Evolutionary conservation across 495 filamentous ascomycete genomes (phyloP), one percentile per base, ranked within the genome.

Genomic region (Penicillium canescens): DNA sequence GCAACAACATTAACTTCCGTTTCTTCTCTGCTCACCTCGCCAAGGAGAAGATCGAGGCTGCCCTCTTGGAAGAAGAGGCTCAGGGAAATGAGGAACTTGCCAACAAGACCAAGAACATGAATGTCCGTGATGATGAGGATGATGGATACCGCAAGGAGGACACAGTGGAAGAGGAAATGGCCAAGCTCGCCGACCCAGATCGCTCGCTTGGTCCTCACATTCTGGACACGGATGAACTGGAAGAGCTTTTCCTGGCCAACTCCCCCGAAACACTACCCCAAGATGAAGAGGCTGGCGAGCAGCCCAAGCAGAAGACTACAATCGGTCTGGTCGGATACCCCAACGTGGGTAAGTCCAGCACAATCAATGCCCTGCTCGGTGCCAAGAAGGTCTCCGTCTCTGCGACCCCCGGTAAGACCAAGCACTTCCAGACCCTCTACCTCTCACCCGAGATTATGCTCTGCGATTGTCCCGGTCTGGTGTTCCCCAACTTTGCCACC

Each of bases 381-480:
- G 88, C 95, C 49, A 98, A 96, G 80, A 98, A 98, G 74, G 95
- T 99, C 4, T 97, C 93, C 2, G 95, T 99, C 37, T 98, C 95
- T 36, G 86, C 93, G 24, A 99, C 95, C 2, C 95, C 95, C 6
- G 95, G 95, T 52, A 99, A 98, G 72, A 99, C 95, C 9, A 99
- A 99, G 75, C 95, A 99, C 64, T 99, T 99, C 76, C 95, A 99
- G 69, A 99, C 95, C 14, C 91, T 99, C 57, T 93, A 96, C 68
- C 81, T 98, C 42, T 92, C 88, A 56, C 86, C 92, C 13, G 81
- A 85, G 55, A 89, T 98, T 57, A 82, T 97, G 59, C 81, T 99
- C 18, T 98, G 95, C 75, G 95, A 99, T 85, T 99, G 95, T 63
- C 95, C 95, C 26, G 95, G 95, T 82, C 85, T 99, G 18, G 95